These are phyloP conservation scores for Solanum verrucosum DNA, from an alignment of 257 asterid species.

Conservation along the genomic window DNA sequence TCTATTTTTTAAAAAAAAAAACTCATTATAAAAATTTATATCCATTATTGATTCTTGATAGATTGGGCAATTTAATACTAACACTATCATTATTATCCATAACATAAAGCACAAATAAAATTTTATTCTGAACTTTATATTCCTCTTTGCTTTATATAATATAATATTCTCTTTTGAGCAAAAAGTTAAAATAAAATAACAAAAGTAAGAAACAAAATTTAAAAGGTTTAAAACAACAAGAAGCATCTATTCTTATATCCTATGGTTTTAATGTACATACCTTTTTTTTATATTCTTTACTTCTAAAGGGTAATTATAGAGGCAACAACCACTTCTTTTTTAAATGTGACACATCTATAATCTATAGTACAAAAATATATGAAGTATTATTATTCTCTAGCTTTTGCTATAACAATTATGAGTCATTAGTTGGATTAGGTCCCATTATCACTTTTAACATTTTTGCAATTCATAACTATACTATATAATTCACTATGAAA, in stretches of 20 bases:
- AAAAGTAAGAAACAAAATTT: background rate
- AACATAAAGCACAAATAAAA: background rate
- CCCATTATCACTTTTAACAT: background rate
- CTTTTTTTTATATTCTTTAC: background rate
- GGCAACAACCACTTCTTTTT: background rate
- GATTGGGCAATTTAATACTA: background rate
- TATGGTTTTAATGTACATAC: background rate
- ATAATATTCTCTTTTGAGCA: background rate
- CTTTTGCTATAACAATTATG: background rate
- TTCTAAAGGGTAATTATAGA: background rate
- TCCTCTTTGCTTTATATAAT: background rate
- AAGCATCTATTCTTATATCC: background rate
- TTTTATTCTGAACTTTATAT: background rate
- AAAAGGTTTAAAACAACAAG: background rate
- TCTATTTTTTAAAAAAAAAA: too few species aligned
- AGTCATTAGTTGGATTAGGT: background rate
- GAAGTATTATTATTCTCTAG: background rate
- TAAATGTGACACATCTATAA: background rate
- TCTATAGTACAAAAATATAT: background rate
- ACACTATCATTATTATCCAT: background rate
- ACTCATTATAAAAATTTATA: background rate
- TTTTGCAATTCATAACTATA: background rate
- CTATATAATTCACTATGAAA: background rate
- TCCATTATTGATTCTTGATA: background rate
- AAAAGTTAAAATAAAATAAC: background rate